A percentile compares a stretch with the other conserved stretches of the same genome.
Conservation (phyloP, 2,329 filamentous ascomycete species). For the Trichoderma polysporum region DNA sequence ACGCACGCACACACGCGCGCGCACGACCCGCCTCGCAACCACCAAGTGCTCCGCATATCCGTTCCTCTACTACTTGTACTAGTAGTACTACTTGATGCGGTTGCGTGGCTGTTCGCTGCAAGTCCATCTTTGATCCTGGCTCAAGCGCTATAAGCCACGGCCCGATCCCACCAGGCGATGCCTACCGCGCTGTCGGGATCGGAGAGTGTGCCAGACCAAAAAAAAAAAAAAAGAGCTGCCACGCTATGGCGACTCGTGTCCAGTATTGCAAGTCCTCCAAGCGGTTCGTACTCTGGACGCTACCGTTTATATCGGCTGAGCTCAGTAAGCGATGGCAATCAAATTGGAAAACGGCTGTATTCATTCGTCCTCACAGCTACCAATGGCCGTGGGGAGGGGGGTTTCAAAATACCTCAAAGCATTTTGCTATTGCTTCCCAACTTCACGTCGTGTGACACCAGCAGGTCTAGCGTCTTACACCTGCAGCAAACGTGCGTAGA, state of each 20-base stretch:
- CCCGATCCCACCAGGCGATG: slow-evolving; percentile 19
- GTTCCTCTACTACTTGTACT: neutral
- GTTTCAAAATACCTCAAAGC: slow-evolving; percentile 6
- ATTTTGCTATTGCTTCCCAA: neutral
- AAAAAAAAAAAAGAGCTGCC: neutral
- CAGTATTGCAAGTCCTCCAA: neutral
- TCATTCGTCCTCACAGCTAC: neutral
- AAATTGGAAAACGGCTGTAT: neutral
- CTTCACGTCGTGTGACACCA: slow-evolving; percentile 7
- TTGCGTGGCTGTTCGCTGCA: slow-evolving; percentile 17
- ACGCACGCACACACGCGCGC: neutral
- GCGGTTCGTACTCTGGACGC: neutral
- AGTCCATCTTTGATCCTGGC: slow-evolving; percentile 4
- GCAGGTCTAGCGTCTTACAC: slow-evolving; percentile 17
- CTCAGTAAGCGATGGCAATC: neutral
- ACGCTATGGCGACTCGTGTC: slow-evolving; percentile 6
- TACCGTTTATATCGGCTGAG: neutral
- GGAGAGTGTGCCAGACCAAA: slow-evolving; percentile 5
- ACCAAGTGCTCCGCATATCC: slow-evolving; percentile 8
- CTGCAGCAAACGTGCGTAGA: slow-evolving; percentile 2
- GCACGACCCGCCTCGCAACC: neutral
- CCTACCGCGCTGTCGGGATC: slow-evolving; percentile 17
- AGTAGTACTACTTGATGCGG: neutral
- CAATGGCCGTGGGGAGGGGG: neutral
- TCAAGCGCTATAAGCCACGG: slow-evolving; percentile 13